Conservation (phyloP, 805 yeast genomes). For the Zygotorulaspora danielsina region DNA sequence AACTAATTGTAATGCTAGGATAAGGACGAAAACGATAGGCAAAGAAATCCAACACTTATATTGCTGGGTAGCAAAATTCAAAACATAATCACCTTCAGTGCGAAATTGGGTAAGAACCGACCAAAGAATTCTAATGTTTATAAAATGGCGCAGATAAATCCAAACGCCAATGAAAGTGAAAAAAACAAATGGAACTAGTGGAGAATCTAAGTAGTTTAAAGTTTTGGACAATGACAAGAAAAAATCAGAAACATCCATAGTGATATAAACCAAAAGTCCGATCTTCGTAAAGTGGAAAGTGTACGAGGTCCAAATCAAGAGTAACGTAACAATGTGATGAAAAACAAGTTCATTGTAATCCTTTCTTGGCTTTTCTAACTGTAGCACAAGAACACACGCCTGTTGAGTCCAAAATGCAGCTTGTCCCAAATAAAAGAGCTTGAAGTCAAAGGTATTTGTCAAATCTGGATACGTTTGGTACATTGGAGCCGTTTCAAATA, state of each 20-base stretch:
- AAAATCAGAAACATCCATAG: slow-evolving; percentile 95
- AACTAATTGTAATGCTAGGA: slow-evolving; percentile 77
- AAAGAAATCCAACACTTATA: slow-evolving; percentile 96
- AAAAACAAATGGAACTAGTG: slow-evolving; percentile 60
- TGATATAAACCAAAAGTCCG: slow-evolving; percentile 84
- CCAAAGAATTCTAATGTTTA: slow-evolving; percentile 77
- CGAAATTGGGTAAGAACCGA: slow-evolving; percentile 81
- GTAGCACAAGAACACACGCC: slow-evolving; percentile 73
- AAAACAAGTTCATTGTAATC: slow-evolving; percentile 87
- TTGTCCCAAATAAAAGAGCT: slow-evolving; percentile 81
- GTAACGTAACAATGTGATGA: slow-evolving; percentile 89
- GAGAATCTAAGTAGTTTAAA: slow-evolving; percentile 76
- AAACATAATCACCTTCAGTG: slow-evolving; percentile 74
- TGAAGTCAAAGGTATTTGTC: slow-evolving; percentile 63
- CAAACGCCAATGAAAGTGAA: slow-evolving; percentile 65
- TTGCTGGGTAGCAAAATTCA: slow-evolving; percentile 86
- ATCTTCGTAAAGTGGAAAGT: slow-evolving; percentile 95
- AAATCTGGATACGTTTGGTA: slow-evolving; percentile 81
- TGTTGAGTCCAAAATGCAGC: slow-evolving; percentile 99
- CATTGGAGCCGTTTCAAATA: slow-evolving; percentile 77
- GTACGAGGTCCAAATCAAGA: slow-evolving; percentile 80
- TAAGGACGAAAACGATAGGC: slow-evolving; percentile 75
- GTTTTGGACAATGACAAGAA: slow-evolving; percentile 80
- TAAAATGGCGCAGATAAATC: slow-evolving; percentile 85
- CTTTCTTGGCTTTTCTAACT: slow-evolving; percentile 91